A percentile compares a stretch with the other conserved stretches of the same genome.
Conservation (phyloP, 768 basidiomycete species). For the Rhodotorula graminis region DNA sequence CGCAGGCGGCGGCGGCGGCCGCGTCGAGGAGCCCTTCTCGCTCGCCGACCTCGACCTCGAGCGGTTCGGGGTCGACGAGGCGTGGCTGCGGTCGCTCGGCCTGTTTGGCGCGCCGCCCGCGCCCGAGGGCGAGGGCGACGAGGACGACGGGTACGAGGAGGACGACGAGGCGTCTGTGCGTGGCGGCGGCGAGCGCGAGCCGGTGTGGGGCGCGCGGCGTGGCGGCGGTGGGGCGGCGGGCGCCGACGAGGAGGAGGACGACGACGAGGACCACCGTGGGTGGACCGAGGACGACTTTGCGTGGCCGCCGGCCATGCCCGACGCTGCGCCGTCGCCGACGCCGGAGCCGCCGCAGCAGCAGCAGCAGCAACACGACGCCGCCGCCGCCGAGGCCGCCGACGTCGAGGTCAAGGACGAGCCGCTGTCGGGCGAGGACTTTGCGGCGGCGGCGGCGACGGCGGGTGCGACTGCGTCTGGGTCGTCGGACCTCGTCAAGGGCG, state of each 20-base stretch:
- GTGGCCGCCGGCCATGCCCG: neutral
- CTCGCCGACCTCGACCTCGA: constrained; percentile 22
- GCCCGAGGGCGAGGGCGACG: neutral
- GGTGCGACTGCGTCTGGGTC: too few species aligned
- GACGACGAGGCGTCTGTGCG: constrained; percentile 1
- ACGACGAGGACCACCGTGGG: constrained; percentile 4
- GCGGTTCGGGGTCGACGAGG: constrained; percentile 27
- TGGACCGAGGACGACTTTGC: neutral
- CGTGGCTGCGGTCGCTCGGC: constrained; percentile 13
- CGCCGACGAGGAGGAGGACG: neutral
- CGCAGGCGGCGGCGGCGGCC: neutral
- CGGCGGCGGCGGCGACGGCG: too few species aligned
- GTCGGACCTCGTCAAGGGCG: neutral
- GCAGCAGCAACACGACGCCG: too few species aligned
- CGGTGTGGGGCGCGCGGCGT: too few species aligned
- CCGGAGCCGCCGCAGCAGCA: too few species aligned
- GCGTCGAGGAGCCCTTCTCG: neutral
- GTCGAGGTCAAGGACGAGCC: neutral
- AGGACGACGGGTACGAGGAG: neutral
- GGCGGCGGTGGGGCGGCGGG: too few species aligned
- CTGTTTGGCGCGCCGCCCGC: neutral
- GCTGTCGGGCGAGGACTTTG: neutral
- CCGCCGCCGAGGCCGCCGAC: neutral
- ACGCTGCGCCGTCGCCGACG: neutral
- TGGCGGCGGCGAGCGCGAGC: neutral